Evolutionary conservation across 2,329 filamentous ascomycete species (phyloP).

Genomic region (Hypoxylon sp.): DNA sequence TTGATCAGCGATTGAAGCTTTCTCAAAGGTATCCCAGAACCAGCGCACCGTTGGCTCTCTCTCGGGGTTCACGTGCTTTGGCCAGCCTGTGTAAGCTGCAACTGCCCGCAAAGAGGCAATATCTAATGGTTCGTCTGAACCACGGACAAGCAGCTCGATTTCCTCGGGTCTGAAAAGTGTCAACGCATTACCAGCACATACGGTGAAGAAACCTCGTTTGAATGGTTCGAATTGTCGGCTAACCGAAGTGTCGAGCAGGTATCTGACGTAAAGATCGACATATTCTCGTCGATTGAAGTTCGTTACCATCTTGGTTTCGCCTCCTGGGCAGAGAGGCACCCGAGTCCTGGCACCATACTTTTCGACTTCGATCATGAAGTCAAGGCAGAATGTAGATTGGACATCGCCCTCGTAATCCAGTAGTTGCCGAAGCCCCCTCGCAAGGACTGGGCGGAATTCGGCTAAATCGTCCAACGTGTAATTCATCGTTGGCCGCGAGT

Average conservation of each 20-base stretch:
- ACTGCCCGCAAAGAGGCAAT: slow-evolving; percentile 81
- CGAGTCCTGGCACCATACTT: slow-evolving; percentile 77
- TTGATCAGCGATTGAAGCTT: slow-evolving; percentile 75
- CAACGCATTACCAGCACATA: slow-evolving; percentile 89
- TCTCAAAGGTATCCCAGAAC: slow-evolving; percentile 89
- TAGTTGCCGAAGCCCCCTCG: slow-evolving; percentile 79
- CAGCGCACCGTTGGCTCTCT: slow-evolving; percentile 78
- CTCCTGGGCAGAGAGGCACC: slow-evolving; percentile 79
- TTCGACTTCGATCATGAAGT: slow-evolving; percentile 83
- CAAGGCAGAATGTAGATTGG: slow-evolving; percentile 81
- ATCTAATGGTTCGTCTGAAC: slow-evolving; percentile 86
- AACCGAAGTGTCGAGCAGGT: slow-evolving; percentile 83
- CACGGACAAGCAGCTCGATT: slow-evolving; percentile 87
- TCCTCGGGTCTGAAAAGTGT: slow-evolving; percentile 91
- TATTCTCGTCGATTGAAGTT: slow-evolving; percentile 87
- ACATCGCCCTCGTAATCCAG: slow-evolving; percentile 89
- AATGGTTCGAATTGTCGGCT: slow-evolving; percentile 91
- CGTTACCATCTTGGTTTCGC: slow-evolving; percentile 82
- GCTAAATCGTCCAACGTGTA: slow-evolving; percentile 86
- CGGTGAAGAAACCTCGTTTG: slow-evolving; percentile 92
- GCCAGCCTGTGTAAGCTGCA: slow-evolving; percentile 87
- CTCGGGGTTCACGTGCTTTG: slow-evolving; percentile 59
- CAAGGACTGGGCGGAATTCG: slow-evolving; percentile 82
- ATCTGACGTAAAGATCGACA: slow-evolving; percentile 85
- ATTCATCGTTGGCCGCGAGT: slow-evolving; percentile 72